Conservation (phyloP, 768 basidiomycete species). For the Auriscalpium microsporum region DNA sequence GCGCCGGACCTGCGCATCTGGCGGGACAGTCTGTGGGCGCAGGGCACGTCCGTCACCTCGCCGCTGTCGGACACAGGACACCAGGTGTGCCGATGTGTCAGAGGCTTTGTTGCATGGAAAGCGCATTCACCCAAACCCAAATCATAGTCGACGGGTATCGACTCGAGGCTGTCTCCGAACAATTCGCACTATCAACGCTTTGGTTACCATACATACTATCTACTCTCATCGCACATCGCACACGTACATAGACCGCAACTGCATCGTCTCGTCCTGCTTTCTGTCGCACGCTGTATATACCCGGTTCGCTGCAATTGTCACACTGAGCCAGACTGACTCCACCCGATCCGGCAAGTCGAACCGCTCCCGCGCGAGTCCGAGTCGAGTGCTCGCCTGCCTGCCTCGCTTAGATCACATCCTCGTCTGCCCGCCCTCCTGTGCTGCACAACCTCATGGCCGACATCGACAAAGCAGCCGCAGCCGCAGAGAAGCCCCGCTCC, state of each 20-base stretch:
- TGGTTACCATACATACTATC: background rate
- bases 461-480: conserved; percentile 31
- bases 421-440: background rate
- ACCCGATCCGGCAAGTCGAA: background rate
- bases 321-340: background rate
- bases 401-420: background rate
- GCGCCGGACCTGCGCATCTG: conserved; percentile 46
- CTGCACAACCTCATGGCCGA: conserved; percentile 47
- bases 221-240: background rate
- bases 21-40: conserved; percentile 26
- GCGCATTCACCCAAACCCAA: background rate
- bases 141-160: no score
- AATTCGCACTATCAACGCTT: no score
- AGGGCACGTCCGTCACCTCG: background rate
- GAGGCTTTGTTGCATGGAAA: conserved; percentile 16
- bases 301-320: background rate
- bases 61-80: background rate
- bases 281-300: background rate
- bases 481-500: conserved; percentile 39
- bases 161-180: no score
- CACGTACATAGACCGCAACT: background rate
- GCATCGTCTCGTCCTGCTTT: background rate
- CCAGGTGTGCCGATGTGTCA: conserved; percentile 10
- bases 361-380: background rate
- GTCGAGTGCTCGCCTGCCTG: background rate